These are phyloP conservation scores for Penicillium sp. DNA, from an alignment of 2,329 filamentous ascomycete genomes.

Conservation along the genomic window DNA sequence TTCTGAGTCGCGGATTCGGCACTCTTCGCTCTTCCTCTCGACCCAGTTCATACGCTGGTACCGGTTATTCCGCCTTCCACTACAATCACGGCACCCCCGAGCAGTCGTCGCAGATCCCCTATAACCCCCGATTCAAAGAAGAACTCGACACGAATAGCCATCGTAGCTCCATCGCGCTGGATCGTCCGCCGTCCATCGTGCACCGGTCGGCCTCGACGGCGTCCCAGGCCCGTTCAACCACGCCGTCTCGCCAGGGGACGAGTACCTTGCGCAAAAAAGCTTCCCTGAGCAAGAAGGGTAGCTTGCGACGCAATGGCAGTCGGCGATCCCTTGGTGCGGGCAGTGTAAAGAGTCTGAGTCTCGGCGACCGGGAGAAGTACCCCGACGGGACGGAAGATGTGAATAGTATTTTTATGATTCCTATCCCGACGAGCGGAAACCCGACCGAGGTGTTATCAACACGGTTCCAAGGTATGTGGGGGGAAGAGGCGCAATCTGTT, in stretches of 20 bases:
- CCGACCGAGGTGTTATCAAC: constrained; percentile 85
- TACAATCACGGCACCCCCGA: constrained; percentile 33
- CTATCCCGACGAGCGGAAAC: constrained; percentile 80
- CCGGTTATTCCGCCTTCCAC: constrained; percentile 37
- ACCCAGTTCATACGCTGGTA: constrained; percentile 43
- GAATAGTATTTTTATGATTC: constrained; percentile 84
- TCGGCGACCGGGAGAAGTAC: constrained; percentile 62
- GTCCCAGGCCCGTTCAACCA: constrained; percentile 41
- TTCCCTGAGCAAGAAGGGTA: constrained; percentile 71
- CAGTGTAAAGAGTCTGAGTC: constrained; percentile 76
- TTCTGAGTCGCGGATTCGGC: constrained; percentile 35
- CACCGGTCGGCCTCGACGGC: constrained; percentile 44
- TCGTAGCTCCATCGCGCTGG: constrained; percentile 34
- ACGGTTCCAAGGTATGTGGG: constrained; percentile 75
- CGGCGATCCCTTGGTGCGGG: constrained; percentile 79
- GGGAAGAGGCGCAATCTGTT: background rate
- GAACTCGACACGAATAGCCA: constrained; percentile 38
- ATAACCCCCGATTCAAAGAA: constrained; percentile 42
- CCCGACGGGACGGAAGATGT: constrained; percentile 57
- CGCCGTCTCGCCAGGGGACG: constrained; percentile 59
- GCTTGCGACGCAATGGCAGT: constrained; percentile 76
- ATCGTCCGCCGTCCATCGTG: constrained; percentile 29
- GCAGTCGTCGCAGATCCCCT: constrained; percentile 32
- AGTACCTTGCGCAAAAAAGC: constrained; percentile 77
- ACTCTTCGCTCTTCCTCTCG: constrained; percentile 34